phyloP scores from a whole-genome alignment of 805 yeast genomes.

The Lipomyces orientalis region DNA sequence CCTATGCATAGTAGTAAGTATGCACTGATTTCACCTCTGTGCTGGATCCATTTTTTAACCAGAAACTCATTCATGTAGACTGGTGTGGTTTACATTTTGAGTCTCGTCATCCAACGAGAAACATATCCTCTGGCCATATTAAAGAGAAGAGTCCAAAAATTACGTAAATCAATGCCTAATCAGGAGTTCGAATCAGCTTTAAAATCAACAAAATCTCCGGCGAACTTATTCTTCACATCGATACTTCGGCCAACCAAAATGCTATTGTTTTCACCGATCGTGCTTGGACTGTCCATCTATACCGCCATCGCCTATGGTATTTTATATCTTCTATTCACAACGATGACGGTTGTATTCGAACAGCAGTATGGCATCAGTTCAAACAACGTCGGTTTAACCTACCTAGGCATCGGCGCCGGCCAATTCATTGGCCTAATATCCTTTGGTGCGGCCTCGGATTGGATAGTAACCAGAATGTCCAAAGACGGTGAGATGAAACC shows the following conservation, averaged over 20 bases:
- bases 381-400: conserved; percentile 63
- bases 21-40: conserved; percentile 26
- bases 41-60: conserved; percentile 52
- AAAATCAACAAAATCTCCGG: conserved; percentile 49
- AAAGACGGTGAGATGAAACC: conserved; percentile 45
- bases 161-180: conserved; percentile 56
- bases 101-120: conserved; percentile 59
- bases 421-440: conserved; percentile 55
- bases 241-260: conserved; percentile 61
- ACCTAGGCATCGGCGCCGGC: conserved; percentile 62
- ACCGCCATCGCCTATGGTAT: conserved; percentile 63
- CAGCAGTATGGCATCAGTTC: conserved; percentile 55
- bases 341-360: conserved; percentile 61
- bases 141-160: conserved; percentile 63
- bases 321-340: conserved; percentile 55
- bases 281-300: conserved; percentile 64
- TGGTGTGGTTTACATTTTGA: conserved; percentile 54
- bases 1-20: conserved; percentile 51
- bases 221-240: conserved; percentile 49
- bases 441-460: conserved; percentile 55
- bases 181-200: conserved; percentile 51
- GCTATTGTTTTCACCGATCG: conserved; percentile 66
- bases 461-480: conserved; percentile 49
- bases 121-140: conserved; percentile 84
- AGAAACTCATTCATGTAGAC: conserved; percentile 48